A percentile compares a stretch with the other conserved stretches of the same genome.
These are phyloP conservation scores for Kodamaea kaohsiungensis DNA, from an alignment of 805 yeast genomes.

Conservation along the genomic window DNA sequence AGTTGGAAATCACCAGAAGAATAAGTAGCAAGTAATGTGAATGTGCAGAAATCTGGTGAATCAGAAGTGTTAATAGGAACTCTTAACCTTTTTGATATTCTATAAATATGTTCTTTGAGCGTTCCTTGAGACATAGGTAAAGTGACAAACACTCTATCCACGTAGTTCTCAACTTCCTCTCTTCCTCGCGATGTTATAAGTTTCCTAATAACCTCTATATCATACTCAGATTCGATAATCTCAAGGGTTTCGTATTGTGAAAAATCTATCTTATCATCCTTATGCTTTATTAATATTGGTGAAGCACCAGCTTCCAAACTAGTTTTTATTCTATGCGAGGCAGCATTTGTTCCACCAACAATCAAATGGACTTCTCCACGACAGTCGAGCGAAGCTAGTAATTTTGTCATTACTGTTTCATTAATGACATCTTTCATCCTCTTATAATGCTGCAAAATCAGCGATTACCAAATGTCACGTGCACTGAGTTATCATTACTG, in stretches of 20 bases:
- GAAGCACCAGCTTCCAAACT: slow-evolving; percentile 56
- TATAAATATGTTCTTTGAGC: slow-evolving; percentile 43
- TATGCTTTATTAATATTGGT: slow-evolving; percentile 50
- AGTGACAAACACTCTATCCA: slow-evolving; percentile 76
- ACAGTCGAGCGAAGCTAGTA: slow-evolving; percentile 47
- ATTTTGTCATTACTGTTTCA: slow-evolving; percentile 13
- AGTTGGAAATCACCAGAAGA: slow-evolving; percentile 73
- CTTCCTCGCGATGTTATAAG: slow-evolving; percentile 58
- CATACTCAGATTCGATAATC: slow-evolving; percentile 9
- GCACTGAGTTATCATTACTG: neutral
- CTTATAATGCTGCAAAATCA: slow-evolving; percentile 6
- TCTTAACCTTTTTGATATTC: slow-evolving; percentile 57
- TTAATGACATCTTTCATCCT: neutral
- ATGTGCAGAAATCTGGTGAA: slow-evolving; percentile 68
- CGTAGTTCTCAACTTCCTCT: slow-evolving; percentile 56
- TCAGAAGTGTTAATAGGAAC: slow-evolving; percentile 85
- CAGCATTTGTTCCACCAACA: slow-evolving; percentile 51
- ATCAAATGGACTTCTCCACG: slow-evolving; percentile 56
- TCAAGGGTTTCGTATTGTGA: neutral
- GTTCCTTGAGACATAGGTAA: slow-evolving; percentile 30
- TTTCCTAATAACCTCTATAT: slow-evolving; percentile 32
- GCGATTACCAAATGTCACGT: slow-evolving; percentile 20
- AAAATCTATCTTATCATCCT: neutral
- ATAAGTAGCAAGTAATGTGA: slow-evolving; percentile 72
- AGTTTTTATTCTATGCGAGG: slow-evolving; percentile 48